These are phyloP conservation scores for Cryptosporidium bovis DNA, from an alignment of 169 alveolate genomes.

Conservation along the genomic window DNA sequence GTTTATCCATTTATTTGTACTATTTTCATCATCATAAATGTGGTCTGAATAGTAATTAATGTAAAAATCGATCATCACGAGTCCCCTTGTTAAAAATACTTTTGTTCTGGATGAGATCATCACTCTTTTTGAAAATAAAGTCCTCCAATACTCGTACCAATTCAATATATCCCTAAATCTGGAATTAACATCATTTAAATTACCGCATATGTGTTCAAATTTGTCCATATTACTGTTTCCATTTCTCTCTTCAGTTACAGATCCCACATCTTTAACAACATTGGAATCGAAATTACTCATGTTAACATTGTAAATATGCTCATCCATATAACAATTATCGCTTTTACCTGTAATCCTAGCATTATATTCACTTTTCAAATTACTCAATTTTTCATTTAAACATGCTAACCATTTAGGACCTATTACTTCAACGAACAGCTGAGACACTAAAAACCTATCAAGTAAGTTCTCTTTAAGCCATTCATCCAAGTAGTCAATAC, in stretches of 20 bases:
- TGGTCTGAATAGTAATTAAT: constrained; percentile 28
- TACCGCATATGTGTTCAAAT: no score
- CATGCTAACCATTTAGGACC: constrained; percentile 64
- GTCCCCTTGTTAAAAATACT: constrained; percentile 31
- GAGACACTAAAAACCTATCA: constrained; percentile 27
- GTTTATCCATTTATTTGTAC: constrained; percentile 27
- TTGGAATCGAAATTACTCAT: no score
- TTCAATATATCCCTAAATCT: constrained; percentile 12
- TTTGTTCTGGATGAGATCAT: constrained; percentile 33
- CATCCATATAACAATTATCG: background rate
- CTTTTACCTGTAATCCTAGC: background rate
- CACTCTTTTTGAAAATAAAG: background rate
- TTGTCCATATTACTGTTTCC: no score
- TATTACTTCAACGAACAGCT: constrained; percentile 15
- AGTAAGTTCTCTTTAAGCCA: constrained; percentile 19
- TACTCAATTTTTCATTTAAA: background rate
- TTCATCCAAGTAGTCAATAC: constrained; percentile 8
- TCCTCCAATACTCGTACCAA: constrained; percentile 62
- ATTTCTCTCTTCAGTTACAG: no score
- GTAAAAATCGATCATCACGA: constrained; percentile 54
- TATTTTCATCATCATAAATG: background rate
- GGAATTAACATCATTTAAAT: background rate
- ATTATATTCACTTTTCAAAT: background rate
- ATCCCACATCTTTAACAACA: no score
- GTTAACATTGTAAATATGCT: background rate